Percentiles rank a stretch among this genome's conserved stretches.
These are phyloP conservation scores for Torulaspora microellipsoides DNA, from an alignment of 805 yeast species.

Conservation along the genomic window DNA sequence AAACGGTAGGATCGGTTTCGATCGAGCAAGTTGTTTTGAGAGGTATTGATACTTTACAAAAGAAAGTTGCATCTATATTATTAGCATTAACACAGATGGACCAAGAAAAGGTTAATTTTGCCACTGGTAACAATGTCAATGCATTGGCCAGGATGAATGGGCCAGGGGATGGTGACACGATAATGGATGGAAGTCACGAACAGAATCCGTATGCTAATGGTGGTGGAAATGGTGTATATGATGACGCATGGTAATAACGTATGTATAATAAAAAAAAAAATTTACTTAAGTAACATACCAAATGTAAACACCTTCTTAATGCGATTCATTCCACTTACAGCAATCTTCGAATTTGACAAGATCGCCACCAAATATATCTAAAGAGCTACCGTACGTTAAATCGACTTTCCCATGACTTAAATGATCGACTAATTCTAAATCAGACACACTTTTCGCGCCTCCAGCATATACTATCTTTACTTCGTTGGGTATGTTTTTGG, in stretches of 20 bases:
- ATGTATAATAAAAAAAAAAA: background rate
- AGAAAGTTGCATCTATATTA: conserved; percentile 85
- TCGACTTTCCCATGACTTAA: conserved; percentile 83
- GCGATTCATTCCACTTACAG: conserved; percentile 60
- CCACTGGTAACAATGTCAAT: conserved; percentile 47
- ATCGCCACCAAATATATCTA: conserved; percentile 91
- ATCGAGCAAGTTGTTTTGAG: conserved; percentile 86
- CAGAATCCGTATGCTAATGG: conserved; percentile 33
- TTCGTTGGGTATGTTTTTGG: conserved; percentile 35
- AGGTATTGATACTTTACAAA: conserved; percentile 80
- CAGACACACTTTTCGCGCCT: conserved; percentile 76
- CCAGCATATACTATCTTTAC: conserved; percentile 93
- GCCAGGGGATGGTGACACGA: conserved; percentile 36
- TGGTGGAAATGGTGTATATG: conserved; percentile 32
- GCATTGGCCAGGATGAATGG: conserved; percentile 35
- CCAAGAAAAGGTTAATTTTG: conserved; percentile 37
- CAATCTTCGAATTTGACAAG: conserved; percentile 73
- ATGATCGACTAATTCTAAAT: conserved; percentile 58
- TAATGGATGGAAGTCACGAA: conserved; percentile 28
- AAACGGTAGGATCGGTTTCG: conserved; percentile 83
- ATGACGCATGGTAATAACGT: conserved; percentile 33
- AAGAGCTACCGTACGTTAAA: conserved; percentile 85
- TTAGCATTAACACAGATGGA: conserved; percentile 55
- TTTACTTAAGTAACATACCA: background rate
- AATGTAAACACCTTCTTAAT: conserved; percentile 6